Conservation (phyloP, 2,329 filamentous ascomycete species). For the Aotearoamyces nothofagi region DNA sequence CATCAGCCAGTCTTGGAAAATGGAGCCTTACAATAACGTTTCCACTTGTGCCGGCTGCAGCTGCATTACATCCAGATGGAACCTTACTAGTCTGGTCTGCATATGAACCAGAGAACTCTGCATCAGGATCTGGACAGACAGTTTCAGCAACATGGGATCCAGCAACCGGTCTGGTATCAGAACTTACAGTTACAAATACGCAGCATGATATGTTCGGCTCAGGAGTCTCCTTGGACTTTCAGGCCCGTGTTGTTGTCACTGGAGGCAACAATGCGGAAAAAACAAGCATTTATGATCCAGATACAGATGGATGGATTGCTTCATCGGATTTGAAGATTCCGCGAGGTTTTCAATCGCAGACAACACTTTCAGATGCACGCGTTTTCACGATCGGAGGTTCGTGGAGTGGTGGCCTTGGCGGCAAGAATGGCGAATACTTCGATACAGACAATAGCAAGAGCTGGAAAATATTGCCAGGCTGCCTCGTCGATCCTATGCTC, state of each 20-base stretch:
- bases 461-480: constrained; percentile 30
- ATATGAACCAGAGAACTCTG: constrained; percentile 1
- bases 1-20: constrained; percentile 1
- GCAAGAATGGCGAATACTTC: constrained; percentile 42
- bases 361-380: constrained; percentile 33
- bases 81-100: constrained; percentile 1
- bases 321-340: constrained; percentile 27
- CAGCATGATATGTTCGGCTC: constrained; percentile 42
- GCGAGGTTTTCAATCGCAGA: constrained; percentile 36
- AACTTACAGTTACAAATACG: constrained; percentile 22
- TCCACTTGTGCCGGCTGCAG: constrained; percentile 3
- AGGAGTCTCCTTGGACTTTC: constrained; percentile 32
- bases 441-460: constrained; percentile 25
- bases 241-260: constrained; percentile 34
- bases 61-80: constrained; percentile 1
- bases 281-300: constrained; percentile 31
- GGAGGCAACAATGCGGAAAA: constrained; percentile 33
- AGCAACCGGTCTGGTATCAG: constrained; percentile 10
- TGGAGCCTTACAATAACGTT: constrained; percentile 3
- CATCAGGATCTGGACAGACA: too few species aligned
- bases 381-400: constrained; percentile 45
- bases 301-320: constrained; percentile 22
- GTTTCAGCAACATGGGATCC: constrained; percentile 20
- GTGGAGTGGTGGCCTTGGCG: constrained; percentile 30
- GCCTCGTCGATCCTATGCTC: constrained; percentile 30